phyloP scores from a whole-genome alignment of 2,329 filamentous ascomycete species.

The Talaromyces funiculosus region DNA sequence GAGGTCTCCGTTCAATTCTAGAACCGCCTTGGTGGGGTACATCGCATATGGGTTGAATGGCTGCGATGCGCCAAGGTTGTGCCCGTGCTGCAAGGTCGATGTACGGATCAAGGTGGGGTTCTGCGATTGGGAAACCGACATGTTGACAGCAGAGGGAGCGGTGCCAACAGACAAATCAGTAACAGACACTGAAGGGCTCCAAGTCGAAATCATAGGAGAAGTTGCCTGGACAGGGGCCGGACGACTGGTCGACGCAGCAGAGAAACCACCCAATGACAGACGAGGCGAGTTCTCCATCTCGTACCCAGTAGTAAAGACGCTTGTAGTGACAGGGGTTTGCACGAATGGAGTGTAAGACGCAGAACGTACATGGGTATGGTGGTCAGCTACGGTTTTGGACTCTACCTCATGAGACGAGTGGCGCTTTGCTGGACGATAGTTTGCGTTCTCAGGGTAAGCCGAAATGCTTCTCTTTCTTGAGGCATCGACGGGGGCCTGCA shows the following conservation, averaged over 20 bases:
- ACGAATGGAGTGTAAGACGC: slow-evolving; percentile 47
- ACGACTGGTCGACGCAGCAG: slow-evolving; percentile 33
- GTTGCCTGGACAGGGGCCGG: slow-evolving; percentile 44
- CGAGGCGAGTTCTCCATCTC: slow-evolving; percentile 36
- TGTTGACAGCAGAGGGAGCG: slow-evolving; percentile 32
- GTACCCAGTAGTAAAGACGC: slow-evolving; percentile 36
- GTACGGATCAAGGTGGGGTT: slow-evolving; percentile 62
- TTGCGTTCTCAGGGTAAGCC: slow-evolving; percentile 43
- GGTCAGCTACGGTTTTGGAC: slow-evolving; percentile 47
- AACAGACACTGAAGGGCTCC: slow-evolving; percentile 45
- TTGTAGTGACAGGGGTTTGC: slow-evolving; percentile 43
- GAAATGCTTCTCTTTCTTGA: slow-evolving; percentile 55
- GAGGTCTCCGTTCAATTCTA: slow-evolving; percentile 82
- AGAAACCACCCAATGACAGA: slow-evolving; percentile 38
- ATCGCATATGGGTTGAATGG: slow-evolving; percentile 73
- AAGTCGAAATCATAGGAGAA: slow-evolving; percentile 44
- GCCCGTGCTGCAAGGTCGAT: slow-evolving; percentile 57
- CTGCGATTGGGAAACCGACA: slow-evolving; percentile 37
- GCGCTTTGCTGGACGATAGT: slow-evolving; percentile 46
- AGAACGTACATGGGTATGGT: slow-evolving; percentile 50
- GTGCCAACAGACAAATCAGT: slow-evolving; percentile 39
- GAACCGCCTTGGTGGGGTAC: slow-evolving; percentile 74
- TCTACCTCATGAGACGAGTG: slow-evolving; percentile 43
- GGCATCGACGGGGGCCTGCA: slow-evolving; percentile 36
- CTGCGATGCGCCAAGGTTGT: slow-evolving; percentile 42